Evolutionary conservation across 352 stramenopile genomes (phyloP), one percentile per base, ranked within the genome.

Genomic region (Elongisporangium undulatum): DNA sequence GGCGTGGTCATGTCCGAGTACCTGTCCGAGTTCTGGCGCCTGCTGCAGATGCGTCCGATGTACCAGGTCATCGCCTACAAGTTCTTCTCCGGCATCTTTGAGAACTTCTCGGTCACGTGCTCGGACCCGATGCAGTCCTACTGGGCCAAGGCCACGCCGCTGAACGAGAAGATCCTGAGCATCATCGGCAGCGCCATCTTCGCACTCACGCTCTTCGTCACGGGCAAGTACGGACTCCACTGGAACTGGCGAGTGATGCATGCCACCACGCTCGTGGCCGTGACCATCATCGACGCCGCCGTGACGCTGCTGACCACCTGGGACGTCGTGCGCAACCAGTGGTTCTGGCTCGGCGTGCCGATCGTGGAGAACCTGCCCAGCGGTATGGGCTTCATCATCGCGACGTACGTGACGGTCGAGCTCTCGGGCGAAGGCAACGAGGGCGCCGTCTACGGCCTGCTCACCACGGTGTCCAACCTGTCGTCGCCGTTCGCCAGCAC

Each of bases 21-120:
- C 62, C 7, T 77, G 15, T 58, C 21, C 4, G 55, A 74, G 8
- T 51, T 86, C 2, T 89, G 72, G 69, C 38, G 22, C 15, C 57
- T 77, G 2, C 22, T 87, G 6, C 66, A 87, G 64, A 65, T 49
- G 5, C 63, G 64, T 16, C 64, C 72, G 4, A 58, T 89, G 64
- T 83, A 80, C 66, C 72, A 80, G 51, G 67, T 80, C 49, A 73
- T 80, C 34, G 69, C 69, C 15, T 80, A 78, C 63, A 77, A 71
- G 38, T 78, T 79, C 51, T 75, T 77, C 41, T 72, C 67, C 0
- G 71, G 70, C 15, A 64, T 82, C 10, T 75, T 76, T n/a, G 59
- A 67, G 38, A 71, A 57, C 60, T 76, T 80, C 41, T 69, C 60
- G 3, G 71, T 68, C 58, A 69, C 68, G 7, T 58, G 63, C 6